Percentiles rank a stretch among this genome's conserved stretches.
Evolutionary conservation across 2,329 filamentous ascomycete genomes (phyloP).

Genomic region (Fusarium lateritium): DNA sequence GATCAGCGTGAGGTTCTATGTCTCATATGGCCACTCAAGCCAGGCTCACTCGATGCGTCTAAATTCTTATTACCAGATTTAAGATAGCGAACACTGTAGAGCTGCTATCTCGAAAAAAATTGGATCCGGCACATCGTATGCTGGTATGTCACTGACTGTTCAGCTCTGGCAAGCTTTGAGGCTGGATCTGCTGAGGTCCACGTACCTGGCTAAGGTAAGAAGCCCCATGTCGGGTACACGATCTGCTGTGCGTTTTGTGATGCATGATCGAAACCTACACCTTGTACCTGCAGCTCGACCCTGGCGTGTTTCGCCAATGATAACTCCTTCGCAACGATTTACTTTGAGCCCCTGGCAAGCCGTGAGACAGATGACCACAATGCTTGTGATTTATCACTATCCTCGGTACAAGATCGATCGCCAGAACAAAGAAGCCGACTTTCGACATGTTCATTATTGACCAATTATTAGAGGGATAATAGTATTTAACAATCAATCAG

Average conservation of each 20-base stretch:
- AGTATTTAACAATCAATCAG: too few species aligned
- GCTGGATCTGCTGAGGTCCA: neutral
- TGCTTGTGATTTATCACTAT: too few species aligned
- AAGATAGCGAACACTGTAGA: neutral
- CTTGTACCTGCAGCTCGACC: neutral
- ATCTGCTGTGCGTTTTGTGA: neutral
- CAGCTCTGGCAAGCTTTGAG: neutral
- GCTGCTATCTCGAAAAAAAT: neutral
- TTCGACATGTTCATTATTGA: too few species aligned
- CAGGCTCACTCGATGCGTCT: neutral
- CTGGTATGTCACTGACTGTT: too few species aligned
- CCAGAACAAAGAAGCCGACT: too few species aligned
- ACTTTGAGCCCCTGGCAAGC: neutral
- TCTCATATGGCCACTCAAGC: neutral
- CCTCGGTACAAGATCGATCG: too few species aligned
- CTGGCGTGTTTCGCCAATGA: neutral
- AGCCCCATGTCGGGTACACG: neutral
- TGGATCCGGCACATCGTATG: too few species aligned
- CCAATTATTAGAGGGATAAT: accelerated
- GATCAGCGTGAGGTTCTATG: neutral
- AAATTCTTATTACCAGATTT: neutral
- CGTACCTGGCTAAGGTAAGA: neutral
- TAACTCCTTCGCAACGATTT: neutral
- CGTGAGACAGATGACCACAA: neutral
- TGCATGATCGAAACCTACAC: neutral